Evolutionary conservation across 2,329 filamentous ascomycete species (phyloP).

Genomic region (Incumbomyces delicatus): DNA sequence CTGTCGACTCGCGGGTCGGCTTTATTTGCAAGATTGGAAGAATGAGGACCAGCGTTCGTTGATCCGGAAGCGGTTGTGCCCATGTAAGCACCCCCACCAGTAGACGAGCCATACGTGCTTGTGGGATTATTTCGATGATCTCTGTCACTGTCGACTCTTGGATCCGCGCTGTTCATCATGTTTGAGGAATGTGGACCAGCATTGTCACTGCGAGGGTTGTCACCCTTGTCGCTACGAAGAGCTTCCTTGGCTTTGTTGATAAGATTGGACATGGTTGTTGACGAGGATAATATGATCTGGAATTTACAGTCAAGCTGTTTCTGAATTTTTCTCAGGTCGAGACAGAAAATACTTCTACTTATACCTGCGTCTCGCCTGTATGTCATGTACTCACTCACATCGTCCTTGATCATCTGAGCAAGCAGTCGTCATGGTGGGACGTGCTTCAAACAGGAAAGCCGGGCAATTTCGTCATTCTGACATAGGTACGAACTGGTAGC

Average conservation of each 20-base stretch:
- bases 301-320: background rate
- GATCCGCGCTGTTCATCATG: conserved; percentile 34
- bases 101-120: background rate
- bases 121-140: conserved; percentile 13
- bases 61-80: conserved; percentile 12
- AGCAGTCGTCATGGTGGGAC: no score
- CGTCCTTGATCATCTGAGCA: no score
- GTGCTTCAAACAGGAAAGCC: no score
- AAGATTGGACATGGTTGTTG: conserved; percentile 32
- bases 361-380: no score
- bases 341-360: no score
- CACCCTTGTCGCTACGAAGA: conserved; percentile 26
- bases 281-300: background rate
- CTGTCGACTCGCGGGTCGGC: conserved; percentile 23
- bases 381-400: no score
- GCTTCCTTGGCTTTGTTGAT: conserved; percentile 41
- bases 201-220: conserved; percentile 10
- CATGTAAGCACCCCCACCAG: background rate
- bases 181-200: conserved; percentile 37
- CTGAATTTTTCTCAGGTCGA: background rate
- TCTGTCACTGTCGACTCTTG: conserved; percentile 24
- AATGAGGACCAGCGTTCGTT: conserved; percentile 30
- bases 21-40: conserved; percentile 23
- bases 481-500: no score
- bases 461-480: no score